Base-by-base conservation (phyloP, 2,329 filamentous ascomycete species). In the Talaromyces sp. region DNA sequence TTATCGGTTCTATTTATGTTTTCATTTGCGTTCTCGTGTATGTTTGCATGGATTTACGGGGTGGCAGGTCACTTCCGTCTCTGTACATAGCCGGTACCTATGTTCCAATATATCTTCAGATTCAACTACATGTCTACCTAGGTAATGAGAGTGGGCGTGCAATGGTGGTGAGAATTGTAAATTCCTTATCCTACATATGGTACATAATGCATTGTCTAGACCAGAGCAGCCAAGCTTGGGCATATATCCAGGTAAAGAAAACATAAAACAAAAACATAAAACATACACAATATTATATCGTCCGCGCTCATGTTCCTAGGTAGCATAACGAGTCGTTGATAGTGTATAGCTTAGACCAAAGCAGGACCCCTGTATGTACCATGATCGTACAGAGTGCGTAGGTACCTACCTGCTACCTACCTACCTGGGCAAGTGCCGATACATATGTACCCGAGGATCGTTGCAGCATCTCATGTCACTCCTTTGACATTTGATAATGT, bases 41-140 rank as follows among this genome's bases (percentile, higher is more conserved):
- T 58, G 19, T 39, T 40, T 39, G 40, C 21, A 28, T 55, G 15
- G n/a, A 45, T 33, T 46, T 48, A 54, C 52, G 43, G 41, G 39
- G 51, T 55, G 50, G 33, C 57, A 19, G 57, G 57, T 58, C 51
- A 55, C n/a, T 15, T 19, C 53, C 43, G 21, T 54, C 17, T 35
- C 13, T 58, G 36, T 53, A 50, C 28, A 48, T 28, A 54, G 25
- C 36, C 21, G 33, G 51, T 31, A 54, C 41, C 41, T 56, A 55
- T 58, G 36, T 37, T 35, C 21, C 28, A 9, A 54, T 37, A n/a
- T 33, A 33, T 17, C 10, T 21, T 48, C 10, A 31, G 33, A 21
- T 15, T 19, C 28, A 15, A 33, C 45, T 9, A 1, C 11, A 46
- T 46, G 43, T 17, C 22, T 7, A n/a, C 8, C 13, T 4, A 45